Evolutionary conservation across 257 asterid species (phyloP).

Genomic region (Solanum infundibuliforme): DNA sequence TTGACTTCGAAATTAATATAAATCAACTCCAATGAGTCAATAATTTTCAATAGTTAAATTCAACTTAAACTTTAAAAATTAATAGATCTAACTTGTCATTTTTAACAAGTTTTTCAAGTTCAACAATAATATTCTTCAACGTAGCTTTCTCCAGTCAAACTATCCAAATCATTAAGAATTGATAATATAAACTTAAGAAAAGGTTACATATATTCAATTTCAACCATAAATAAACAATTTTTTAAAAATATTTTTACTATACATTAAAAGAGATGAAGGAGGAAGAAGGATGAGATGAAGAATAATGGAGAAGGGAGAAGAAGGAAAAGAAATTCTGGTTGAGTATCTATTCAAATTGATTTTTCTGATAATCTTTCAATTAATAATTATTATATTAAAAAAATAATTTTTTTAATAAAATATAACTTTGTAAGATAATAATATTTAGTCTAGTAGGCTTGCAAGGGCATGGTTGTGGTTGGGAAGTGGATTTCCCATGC

Average conservation of each 20-base stretch:
- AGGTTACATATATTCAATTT: background rate
- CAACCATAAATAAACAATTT: background rate
- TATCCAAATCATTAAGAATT: background rate
- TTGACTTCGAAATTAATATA: background rate
- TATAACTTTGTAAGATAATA: background rate
- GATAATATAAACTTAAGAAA: background rate
- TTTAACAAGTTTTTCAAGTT: background rate
- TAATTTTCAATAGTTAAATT: background rate
- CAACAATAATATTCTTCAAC: background rate
- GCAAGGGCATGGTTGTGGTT: no score
- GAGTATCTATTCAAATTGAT: background rate
- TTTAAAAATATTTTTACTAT: no score
- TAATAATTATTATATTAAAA: background rate
- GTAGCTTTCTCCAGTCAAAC: background rate
- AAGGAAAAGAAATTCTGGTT: no score
- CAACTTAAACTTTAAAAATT: background rate
- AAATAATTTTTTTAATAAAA: rapidly evolving
- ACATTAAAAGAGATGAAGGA: background rate
- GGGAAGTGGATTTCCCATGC: no score
- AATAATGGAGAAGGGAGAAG: background rate
- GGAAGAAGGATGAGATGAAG: background rate
- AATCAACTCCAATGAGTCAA: background rate
- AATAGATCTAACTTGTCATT: background rate
- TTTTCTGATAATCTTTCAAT: background rate
- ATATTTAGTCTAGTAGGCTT: no score